Base-by-base conservation (phyloP, 768 basidiomycete genomes). In the Boletus coccyginus region DNA sequence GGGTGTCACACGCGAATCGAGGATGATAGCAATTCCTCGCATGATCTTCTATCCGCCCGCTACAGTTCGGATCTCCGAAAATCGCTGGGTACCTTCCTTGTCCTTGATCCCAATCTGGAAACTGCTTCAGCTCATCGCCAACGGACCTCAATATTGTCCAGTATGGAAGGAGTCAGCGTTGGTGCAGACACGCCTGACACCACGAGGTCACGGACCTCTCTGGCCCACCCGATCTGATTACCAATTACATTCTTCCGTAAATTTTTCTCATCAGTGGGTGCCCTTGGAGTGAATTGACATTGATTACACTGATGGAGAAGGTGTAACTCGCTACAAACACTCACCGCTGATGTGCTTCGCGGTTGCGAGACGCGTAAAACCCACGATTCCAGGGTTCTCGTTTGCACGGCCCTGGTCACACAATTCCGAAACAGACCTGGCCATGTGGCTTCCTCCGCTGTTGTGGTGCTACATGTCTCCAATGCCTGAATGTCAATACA, bases 181-280 rank as follows among this genome's bases (percentile, higher is more conserved):
- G n/a, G 36, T 27, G 27, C 27, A 27, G 48, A 57, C 54, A 47
- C 46, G 52, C 31, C 55, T 46, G 54, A 38, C 45, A 46, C 59
- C 68, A 65, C 61, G 67, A 67, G 67, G 65, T 41, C 50, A 21
- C 47, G 46, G 56, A 2, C 50, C 51, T 56, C 54, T 47, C 56
- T 55, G 56, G 46, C 40, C 53, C 52, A 53, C 46, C 46, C 50
- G 21, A 33, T 58, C 52, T 14, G 42, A 48, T 57, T 39, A 48
- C 43, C 39, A 29, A 29, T 31, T 41, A 35, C 41, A 40, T 45
- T 49, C 33, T 65, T 54, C 45, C 61, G 56, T 59, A 57, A 66
- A 16, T 52, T 48, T 50, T 59, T 60, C 60, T 60, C 67, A 63
- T 65, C 41, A 45, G 46, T 19, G 44, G 31, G 40, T 53, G 50